These are phyloP conservation scores for Trypanosoma conorhini DNA, from an alignment of 208 protist genomes.

Conservation along the genomic window DNA sequence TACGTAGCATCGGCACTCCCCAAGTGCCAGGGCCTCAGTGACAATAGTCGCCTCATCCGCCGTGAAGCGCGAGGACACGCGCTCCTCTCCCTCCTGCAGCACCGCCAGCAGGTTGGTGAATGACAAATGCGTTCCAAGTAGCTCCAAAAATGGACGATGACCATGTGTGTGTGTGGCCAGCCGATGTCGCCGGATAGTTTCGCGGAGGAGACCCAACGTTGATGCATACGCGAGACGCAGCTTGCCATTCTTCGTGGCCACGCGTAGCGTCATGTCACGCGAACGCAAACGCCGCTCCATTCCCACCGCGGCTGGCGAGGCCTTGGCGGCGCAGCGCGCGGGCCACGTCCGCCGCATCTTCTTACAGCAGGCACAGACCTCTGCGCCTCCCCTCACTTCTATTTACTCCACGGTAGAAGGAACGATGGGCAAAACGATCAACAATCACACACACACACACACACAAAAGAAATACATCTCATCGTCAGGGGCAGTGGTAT, in stretches of 20 bases:
- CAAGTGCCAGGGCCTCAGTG: conserved; percentile 66
- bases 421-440: neutral
- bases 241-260: conserved; percentile 44
- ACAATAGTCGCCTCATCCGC: conserved; percentile 54
- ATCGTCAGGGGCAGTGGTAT: neutral
- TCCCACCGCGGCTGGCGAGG: neutral
- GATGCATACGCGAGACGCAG: conserved; percentile 54
- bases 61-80: conserved; percentile 58
- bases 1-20: conserved; percentile 71
- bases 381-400: neutral
- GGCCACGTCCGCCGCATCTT: neutral
- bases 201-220: conserved; percentile 42
- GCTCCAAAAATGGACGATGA: conserved; percentile 44
- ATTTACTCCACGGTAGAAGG: neutral
- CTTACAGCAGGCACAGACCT: neutral
- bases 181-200: conserved; percentile 61
- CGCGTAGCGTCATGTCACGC: conserved; percentile 66
- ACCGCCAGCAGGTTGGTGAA: conserved; percentile 73
- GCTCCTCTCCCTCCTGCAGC: conserved; percentile 69
- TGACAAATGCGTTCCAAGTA: conserved; percentile 64
- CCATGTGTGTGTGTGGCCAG: conserved; percentile 35
- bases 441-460: neutral
- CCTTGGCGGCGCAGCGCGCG: neutral
- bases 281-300: conserved; percentile 34
- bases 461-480: neutral